These are phyloP conservation scores for Hypoxylon trugodes DNA, from an alignment of 495 filamentous ascomycete species.

Conservation along the genomic window DNA sequence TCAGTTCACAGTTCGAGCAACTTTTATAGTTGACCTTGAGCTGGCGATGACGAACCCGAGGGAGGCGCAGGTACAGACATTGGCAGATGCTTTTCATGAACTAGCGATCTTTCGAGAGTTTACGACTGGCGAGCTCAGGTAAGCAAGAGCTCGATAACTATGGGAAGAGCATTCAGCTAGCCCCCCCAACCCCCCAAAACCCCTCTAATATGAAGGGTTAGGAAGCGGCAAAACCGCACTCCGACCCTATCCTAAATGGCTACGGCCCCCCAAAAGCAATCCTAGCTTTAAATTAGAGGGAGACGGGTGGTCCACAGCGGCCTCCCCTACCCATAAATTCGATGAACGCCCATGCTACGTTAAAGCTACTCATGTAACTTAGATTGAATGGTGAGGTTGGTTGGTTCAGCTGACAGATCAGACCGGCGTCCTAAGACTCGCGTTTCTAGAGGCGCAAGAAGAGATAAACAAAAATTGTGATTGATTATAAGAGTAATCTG, in stretches of 20 bases:
- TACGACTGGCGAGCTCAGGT: slow-evolving; percentile 35
- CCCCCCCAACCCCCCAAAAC: slow-evolving; percentile 5
- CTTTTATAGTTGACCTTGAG: slow-evolving; percentile 39
- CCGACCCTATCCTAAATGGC: slow-evolving; percentile 1
- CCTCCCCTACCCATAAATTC: slow-evolving; percentile 1
- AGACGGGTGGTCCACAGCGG: neutral
- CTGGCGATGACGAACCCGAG: slow-evolving; percentile 32
- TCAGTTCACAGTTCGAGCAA: slow-evolving; percentile 26
- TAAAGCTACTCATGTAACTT: slow-evolving; percentile 7
- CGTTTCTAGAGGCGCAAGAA: neutral
- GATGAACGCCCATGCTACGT: neutral
- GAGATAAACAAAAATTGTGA: neutral
- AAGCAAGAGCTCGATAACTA: slow-evolving; percentile 22
- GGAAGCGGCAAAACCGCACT: slow-evolving; percentile 3
- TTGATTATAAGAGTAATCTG: neutral
- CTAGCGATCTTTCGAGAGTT: slow-evolving; percentile 35
- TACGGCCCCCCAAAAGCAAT: neutral
- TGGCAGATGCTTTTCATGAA: slow-evolving; percentile 37
- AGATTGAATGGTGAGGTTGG: slow-evolving; percentile 12
- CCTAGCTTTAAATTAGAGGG: neutral
- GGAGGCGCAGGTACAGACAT: slow-evolving; percentile 32
- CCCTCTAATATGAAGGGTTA: slow-evolving; percentile 23
- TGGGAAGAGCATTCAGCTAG: neutral
- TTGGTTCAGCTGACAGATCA: slow-evolving; percentile 5
- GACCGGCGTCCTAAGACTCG: neutral